Evolutionary conservation across 768 basidiomycete species (phyloP), one percentile per base, ranked within the genome.

Genomic region (Trametes sanguinea): DNA sequence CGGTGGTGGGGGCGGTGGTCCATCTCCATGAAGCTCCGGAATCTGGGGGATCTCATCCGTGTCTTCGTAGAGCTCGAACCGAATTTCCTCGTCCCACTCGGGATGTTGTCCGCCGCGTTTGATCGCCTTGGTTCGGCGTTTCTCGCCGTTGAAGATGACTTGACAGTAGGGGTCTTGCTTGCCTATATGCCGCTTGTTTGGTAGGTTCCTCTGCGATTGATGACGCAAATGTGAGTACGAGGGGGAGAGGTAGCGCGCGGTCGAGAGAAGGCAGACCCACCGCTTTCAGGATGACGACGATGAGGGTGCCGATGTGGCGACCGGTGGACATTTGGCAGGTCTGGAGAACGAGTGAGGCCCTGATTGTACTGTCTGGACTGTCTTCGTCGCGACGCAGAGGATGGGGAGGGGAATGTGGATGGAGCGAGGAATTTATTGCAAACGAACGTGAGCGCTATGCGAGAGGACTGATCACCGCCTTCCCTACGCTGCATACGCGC

Each of bases 61-160:
- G 65, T 94, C 93, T 71, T 98, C 95, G 65, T 81, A 84, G 47
- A 99, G 79, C 29, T 89, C 87, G 75, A 98, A 98, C 45, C 97
- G 88, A 70, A 98, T 80, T 76, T 99, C 97, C 69, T 97, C 95
- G 72, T 99, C 97, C 95, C 97, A 99, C 76, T 94, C 94, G 5
- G 97, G 97, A 74, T 97, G 95, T 73, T 99, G 97, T 16, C 97
- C 97, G 52, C 97, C 97, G 33, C 94, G 89, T 73, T 92, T 95
- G 73, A 98, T 89, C n/a, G 94, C 87, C 73, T 90, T 93, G 4
- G 96, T 98, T 54, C 92, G 83, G 61, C 88, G 85, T 70, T 88
- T 95, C 74, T 95, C 89, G 52, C 87, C 86, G 71, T 92, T 89
- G 54, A 95, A 78, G 3, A 81, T 78, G 29, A 96, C 83, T 27